Conservation (phyloP, 2,329 filamentous ascomycete species). For the Fusarium setosum region DNA sequence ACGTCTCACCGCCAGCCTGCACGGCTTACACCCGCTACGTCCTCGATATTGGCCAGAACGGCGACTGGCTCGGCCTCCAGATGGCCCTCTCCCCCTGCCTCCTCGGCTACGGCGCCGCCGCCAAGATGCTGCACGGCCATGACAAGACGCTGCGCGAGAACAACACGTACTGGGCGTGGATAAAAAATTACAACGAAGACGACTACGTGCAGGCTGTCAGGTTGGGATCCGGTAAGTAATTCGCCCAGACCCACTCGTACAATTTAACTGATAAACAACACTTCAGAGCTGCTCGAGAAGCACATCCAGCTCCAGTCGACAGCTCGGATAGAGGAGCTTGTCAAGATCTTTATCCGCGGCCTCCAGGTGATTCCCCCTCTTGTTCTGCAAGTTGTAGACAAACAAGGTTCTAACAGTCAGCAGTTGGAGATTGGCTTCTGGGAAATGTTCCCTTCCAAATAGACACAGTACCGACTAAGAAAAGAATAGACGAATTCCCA, state of each 20-base stretch:
- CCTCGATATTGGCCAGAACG: constrained; percentile 86
- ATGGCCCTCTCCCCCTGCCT: constrained; percentile 87
- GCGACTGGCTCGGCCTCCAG: constrained; percentile 90
- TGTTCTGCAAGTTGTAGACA: neutral
- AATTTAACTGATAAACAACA: neutral
- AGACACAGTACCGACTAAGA: neutral
- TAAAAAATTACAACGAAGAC: constrained; percentile 86
- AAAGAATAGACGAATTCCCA: neutral
- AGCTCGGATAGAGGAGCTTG: constrained; percentile 81
- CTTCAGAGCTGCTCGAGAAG: constrained; percentile 78
- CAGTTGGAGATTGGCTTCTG: constrained; percentile 67
- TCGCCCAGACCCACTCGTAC: neutral
- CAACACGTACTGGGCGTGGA: constrained; percentile 90
- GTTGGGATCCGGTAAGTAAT: constrained; percentile 72
- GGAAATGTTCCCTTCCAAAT: constrained; percentile 61
- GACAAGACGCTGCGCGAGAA: constrained; percentile 69
- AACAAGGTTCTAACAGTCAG: neutral
- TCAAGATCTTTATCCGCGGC: constrained; percentile 87
- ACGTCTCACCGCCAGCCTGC: constrained; percentile 65
- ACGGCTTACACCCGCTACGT: constrained; percentile 88
- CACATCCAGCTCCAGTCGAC: constrained; percentile 80
- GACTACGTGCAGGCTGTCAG: constrained; percentile 81
- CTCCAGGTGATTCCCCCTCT: constrained; percentile 71
- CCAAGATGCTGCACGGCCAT: constrained; percentile 74
- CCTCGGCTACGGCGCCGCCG: constrained; percentile 88